phyloP scores from a whole-genome alignment of 768 basidiomycete genomes.

The Boletus rubescentipes region DNA sequence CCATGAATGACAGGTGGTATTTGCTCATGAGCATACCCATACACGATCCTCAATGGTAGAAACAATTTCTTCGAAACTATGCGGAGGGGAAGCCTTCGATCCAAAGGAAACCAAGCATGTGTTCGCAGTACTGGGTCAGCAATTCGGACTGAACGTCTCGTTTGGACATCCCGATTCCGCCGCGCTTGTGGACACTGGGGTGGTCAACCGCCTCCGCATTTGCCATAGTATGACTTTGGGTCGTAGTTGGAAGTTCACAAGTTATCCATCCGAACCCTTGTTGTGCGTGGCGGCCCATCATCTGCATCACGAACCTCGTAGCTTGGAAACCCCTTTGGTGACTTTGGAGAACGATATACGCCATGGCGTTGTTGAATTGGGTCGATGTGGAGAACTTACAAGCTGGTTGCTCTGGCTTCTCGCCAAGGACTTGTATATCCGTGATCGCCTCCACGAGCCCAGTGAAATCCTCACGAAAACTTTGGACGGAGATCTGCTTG shows the following conservation, averaged over 20 bases:
- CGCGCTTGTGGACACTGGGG: not conserved
- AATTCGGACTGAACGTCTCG: not conserved
- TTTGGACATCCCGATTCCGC: not conserved
- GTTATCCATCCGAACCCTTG: constrained; percentile 9
- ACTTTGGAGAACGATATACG: not conserved
- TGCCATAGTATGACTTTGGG: constrained; percentile 1
- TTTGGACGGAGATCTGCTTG: not conserved
- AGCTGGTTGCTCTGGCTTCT: constrained; percentile 5
- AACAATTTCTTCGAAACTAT: not conserved
- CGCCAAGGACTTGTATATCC: constrained; percentile 1
- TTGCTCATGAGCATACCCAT: not conserved
- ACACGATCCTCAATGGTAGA: not conserved
- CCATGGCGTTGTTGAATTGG: not conserved
- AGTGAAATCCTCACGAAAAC: not conserved
- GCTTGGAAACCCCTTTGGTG: not conserved
- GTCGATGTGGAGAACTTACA: not conserved
- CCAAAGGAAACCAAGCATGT: not conserved
- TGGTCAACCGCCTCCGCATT: constrained; percentile 12
- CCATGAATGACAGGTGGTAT: not conserved
- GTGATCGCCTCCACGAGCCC: not conserved
- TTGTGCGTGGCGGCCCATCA: not conserved
- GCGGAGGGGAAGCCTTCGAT: not conserved
- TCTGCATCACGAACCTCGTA: not conserved
- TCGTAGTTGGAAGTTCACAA: constrained; percentile 5
- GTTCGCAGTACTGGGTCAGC: not conserved